phyloP scores from a whole-genome alignment of 2,329 filamentous ascomycete species.

The Colletotrichum eremochloae region DNA sequence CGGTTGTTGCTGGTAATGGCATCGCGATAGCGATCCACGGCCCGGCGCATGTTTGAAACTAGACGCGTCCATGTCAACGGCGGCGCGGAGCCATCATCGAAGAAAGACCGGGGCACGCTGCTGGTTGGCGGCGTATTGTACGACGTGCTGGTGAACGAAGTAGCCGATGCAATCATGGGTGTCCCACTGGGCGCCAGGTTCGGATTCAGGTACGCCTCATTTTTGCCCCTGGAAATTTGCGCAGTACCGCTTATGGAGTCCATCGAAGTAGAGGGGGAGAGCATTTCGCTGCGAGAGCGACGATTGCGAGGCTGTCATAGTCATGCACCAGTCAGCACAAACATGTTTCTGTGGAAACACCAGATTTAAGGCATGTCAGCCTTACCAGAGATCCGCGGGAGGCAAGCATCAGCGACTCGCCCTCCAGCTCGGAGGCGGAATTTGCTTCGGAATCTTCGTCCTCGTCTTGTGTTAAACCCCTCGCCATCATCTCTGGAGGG shows the following conservation, averaged over 20 bases:
- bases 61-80: conserved; percentile 90
- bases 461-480: conserved; percentile 84
- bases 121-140: conserved; percentile 71
- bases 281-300: conserved; percentile 75
- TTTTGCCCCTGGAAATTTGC: conserved; percentile 68
- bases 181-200: conserved; percentile 52
- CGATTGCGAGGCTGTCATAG: conserved; percentile 69
- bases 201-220: conserved; percentile 66
- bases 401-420: conserved; percentile 76
- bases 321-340: conserved; percentile 26
- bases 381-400: conserved; percentile 78
- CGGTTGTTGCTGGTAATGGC: conserved; percentile 87
- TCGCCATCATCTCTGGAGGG: conserved; percentile 90
- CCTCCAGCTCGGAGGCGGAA: conserved; percentile 89
- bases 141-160: conserved; percentile 71
- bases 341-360: not conserved
- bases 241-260: conserved; percentile 85
- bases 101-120: conserved; percentile 83
- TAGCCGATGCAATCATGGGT: conserved; percentile 69
- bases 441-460: conserved; percentile 88
- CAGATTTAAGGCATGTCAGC: conserved; percentile 2
- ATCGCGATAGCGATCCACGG: conserved; percentile 90
- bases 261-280: conserved; percentile 91
- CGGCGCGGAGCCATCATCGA: conserved; percentile 86
- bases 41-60: conserved; percentile 91